Conservation (phyloP, 2,329 filamentous ascomycete species). For the Beauveria brongniartii region DNA sequence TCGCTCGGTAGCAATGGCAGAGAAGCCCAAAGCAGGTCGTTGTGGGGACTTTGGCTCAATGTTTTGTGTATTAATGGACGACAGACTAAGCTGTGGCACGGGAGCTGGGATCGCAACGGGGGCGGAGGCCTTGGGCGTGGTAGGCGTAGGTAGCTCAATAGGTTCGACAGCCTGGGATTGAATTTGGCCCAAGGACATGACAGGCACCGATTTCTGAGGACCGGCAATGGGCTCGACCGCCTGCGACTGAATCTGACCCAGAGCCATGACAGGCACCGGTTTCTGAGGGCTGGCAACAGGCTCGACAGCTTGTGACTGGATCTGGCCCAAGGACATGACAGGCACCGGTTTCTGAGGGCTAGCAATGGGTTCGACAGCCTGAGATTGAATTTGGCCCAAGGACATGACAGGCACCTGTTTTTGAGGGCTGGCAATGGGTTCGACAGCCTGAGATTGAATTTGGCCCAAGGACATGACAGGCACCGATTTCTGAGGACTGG, state of each 20-base stretch:
- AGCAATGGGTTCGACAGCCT: constrained; percentile 25
- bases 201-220: constrained; percentile 17
- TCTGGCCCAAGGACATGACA: constrained; percentile 17
- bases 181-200: constrained; percentile 20
- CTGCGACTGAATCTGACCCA: constrained; percentile 20
- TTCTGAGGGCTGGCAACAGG: constrained; percentile 21
- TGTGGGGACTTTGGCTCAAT: constrained; percentile 19
- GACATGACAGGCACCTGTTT: constrained; percentile 18
- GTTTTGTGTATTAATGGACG: constrained; percentile 21
- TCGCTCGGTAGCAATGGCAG: neutral
- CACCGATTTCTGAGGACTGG: constrained; percentile 16
- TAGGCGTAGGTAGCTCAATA: constrained; percentile 15
- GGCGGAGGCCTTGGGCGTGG: constrained; percentile 13
- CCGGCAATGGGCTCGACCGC: constrained; percentile 23
- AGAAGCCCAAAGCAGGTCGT: constrained; percentile 21
- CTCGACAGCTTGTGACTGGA: constrained; percentile 23
- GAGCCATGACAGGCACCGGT: constrained; percentile 18
- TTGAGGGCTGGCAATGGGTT: constrained; percentile 22
- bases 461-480: constrained; percentile 20
- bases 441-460: constrained; percentile 21
- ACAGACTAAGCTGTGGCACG: constrained; percentile 20
- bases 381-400: constrained; percentile 18
- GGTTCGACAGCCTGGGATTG: constrained; percentile 25
- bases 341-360: constrained; percentile 17
- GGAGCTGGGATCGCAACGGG: constrained; percentile 13